A percentile compares a stretch with the other conserved stretches of the same genome.
phyloP scores from a whole-genome alignment of 768 basidiomycete species.

The Leccinum boreale region DNA sequence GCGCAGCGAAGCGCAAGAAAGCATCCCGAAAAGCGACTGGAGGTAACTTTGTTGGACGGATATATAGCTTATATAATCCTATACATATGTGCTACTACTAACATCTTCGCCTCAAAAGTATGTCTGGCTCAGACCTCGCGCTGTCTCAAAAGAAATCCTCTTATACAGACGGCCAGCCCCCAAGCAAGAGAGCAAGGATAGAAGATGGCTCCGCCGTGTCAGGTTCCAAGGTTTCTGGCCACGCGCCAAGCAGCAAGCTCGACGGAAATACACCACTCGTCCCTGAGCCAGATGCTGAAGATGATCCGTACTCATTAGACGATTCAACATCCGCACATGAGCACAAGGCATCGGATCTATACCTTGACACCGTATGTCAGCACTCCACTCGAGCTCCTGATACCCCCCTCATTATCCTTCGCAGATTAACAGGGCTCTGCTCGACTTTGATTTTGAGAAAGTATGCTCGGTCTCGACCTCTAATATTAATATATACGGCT shows the following conservation, averaged over 20 bases:
- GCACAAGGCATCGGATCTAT: constrained; percentile 72
- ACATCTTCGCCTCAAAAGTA: constrained; percentile 3
- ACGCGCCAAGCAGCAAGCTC: constrained; percentile 15
- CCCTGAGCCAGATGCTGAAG: constrained; percentile 21
- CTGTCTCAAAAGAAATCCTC: constrained; percentile 5
- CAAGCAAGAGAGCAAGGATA: constrained; percentile 29
- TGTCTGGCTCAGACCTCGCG: constrained; percentile 12
- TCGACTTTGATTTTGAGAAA: constrained; percentile 99
- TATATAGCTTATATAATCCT: constrained; percentile 25
- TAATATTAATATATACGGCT: constrained; percentile 97
- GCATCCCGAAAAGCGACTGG: constrained; percentile 11
- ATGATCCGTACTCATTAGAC: constrained; percentile 28
- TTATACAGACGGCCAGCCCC: constrained; percentile 22
- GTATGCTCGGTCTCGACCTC: constrained; percentile 95
- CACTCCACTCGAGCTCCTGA: constrained; percentile 12
- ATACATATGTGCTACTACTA: background rate
- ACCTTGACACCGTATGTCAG: constrained; percentile 83
- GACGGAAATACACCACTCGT: constrained; percentile 30
- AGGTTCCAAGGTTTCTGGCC: constrained; percentile 28
- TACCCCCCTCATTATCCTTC: constrained; percentile 19
- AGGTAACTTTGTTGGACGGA: background rate
- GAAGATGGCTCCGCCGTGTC: constrained; percentile 7
- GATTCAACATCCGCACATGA: constrained; percentile 22
- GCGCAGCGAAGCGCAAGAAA: constrained; percentile 23
- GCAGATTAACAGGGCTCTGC: constrained; percentile 83